Percentiles rank a stretch among this genome's conserved stretches.
phyloP scores from a whole-genome alignment of 2,329 filamentous ascomycete species.

The Epichloe bromicola region DNA sequence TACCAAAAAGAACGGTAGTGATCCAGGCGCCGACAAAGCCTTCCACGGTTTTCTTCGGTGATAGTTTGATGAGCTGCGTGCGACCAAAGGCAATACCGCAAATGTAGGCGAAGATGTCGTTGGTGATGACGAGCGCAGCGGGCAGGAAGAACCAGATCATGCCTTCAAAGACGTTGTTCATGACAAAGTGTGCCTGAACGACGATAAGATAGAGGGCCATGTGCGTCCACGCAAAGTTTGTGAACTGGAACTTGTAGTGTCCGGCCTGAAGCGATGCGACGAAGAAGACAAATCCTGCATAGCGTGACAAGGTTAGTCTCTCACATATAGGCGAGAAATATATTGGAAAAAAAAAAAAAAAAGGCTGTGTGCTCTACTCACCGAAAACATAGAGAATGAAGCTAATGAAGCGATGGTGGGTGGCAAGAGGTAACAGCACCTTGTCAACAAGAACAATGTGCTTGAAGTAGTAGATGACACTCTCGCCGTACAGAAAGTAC shows the following conservation, averaged over 20 bases:
- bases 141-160: constrained; percentile 99
- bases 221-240: constrained; percentile 98
- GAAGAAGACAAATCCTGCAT: constrained; percentile 88
- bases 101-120: constrained; percentile 97
- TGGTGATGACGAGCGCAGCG: constrained; percentile 88
- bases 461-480: constrained; percentile 99
- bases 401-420: constrained; percentile 96
- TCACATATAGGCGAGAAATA: not conserved
- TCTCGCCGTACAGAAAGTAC: constrained; percentile 98
- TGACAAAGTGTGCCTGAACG: constrained; percentile 95
- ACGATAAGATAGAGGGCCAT: constrained; percentile 98
- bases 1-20: constrained; percentile 80
- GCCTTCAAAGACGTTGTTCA: constrained; percentile 99
- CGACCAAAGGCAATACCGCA: constrained; percentile 94
- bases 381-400: constrained; percentile 97
- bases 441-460: constrained; percentile 93
- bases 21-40: constrained; percentile 95
- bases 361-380: constrained; percentile 29
- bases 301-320: not conserved
- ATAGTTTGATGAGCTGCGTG: constrained; percentile 94
- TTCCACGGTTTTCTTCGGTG: constrained; percentile 97
- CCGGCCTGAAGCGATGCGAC: constrained; percentile 88
- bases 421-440: constrained; percentile 83
- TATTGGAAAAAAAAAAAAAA: not conserved
- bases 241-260: constrained; percentile 97